phyloP scores from a whole-genome alignment of 1,139 yeast genomes.

The Suhomyces yuchorum region DNA sequence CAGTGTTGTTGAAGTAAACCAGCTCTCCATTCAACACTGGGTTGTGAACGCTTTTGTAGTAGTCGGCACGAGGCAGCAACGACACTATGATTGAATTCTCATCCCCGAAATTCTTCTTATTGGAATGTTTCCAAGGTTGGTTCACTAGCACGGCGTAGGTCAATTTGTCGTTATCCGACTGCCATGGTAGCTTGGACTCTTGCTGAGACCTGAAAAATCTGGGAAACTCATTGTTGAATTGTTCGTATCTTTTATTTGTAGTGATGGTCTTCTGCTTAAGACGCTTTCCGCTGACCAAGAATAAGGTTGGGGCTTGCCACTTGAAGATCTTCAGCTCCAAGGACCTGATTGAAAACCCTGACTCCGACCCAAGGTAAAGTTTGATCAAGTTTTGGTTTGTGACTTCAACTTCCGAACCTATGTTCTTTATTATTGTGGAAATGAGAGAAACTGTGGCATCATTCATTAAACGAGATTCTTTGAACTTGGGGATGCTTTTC shows the following conservation, averaged over 20 bases:
- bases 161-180: constrained; percentile 41
- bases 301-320: constrained; percentile 85
- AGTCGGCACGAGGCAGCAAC: constrained; percentile 64
- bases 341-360: constrained; percentile 86
- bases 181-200: constrained; percentile 36
- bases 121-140: constrained; percentile 77
- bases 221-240: constrained; percentile 57
- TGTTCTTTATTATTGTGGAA: constrained; percentile 31
- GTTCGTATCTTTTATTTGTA: constrained; percentile 51
- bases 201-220: constrained; percentile 40
- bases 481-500: constrained; percentile 19
- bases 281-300: constrained; percentile 67
- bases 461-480: constrained; percentile 44
- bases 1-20: constrained; percentile 65
- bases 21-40: constrained; percentile 37
- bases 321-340: constrained; percentile 82
- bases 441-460: constrained; percentile 45
- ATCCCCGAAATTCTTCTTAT: constrained; percentile 74
- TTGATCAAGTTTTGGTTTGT: constrained; percentile 52
- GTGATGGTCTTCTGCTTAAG: constrained; percentile 42
- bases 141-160: constrained; percentile 63
- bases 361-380: constrained; percentile 70
- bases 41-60: constrained; percentile 44
- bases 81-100: constrained; percentile 56
- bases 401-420: constrained; percentile 25